phyloP scores from a whole-genome alignment of 768 basidiomycete genomes.

The Suillus decipiens region DNA sequence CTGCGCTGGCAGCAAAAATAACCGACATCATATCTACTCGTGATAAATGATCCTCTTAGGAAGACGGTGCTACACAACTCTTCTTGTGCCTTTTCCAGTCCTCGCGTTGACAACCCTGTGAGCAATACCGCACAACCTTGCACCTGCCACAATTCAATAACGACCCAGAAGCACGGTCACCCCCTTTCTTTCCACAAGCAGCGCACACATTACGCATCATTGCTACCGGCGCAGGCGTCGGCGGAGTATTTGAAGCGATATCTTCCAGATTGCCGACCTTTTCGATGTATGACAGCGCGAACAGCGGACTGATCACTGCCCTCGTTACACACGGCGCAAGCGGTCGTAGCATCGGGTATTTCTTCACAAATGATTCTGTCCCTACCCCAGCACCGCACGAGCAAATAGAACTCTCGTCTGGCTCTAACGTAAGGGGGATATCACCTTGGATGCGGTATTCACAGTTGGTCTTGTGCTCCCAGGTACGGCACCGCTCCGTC shows the following conservation, averaged over 20 bases:
- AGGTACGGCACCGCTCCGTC: slow-evolving; percentile 55
- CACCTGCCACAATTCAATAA: slow-evolving; percentile 40
- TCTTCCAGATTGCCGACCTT: slow-evolving; percentile 24
- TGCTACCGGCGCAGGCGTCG: background rate
- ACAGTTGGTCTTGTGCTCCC: slow-evolving; percentile 49
- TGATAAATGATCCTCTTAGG: background rate
- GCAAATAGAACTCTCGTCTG: slow-evolving; percentile 48
- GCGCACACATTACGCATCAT: slow-evolving; percentile 13
- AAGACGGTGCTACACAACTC: slow-evolving; percentile 21
- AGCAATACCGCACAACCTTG: slow-evolving; percentile 44
- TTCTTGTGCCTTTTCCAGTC: slow-evolving; percentile 51
- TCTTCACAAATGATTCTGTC: slow-evolving; percentile 36
- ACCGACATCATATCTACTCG: background rate
- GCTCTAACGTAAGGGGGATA: slow-evolving; percentile 43
- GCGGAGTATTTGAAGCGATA: background rate
- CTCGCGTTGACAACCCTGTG: slow-evolving; percentile 43
- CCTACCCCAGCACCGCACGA: slow-evolving; percentile 54
- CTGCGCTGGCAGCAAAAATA: background rate
- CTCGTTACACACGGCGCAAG: slow-evolving; percentile 49
- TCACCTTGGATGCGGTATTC: slow-evolving; percentile 41
- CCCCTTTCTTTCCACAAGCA: slow-evolving; percentile 24
- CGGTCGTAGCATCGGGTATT: slow-evolving; percentile 34
- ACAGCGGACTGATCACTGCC: slow-evolving; percentile 54
- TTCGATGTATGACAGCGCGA: slow-evolving; percentile 52
- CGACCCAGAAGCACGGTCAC: slow-evolving; percentile 28